Conservation (phyloP, 352 stramenopile species). For the Phytophthora lateralis region DNA sequence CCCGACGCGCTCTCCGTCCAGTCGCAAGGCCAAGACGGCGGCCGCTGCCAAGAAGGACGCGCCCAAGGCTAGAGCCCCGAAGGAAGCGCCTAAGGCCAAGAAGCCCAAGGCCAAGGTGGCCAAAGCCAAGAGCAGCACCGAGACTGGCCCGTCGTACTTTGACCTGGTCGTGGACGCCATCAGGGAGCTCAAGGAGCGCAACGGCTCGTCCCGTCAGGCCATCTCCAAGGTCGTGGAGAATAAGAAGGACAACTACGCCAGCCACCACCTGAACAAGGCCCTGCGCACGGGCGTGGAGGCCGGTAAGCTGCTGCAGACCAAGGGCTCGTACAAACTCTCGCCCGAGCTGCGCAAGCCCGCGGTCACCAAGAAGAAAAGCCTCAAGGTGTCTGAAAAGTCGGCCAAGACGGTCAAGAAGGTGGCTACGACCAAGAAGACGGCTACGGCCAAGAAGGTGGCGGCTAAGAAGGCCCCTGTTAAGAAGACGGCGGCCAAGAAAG, state of each 20-base stretch:
- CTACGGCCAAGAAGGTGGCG: constrained; percentile 49
- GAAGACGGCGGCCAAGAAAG: constrained; percentile 73
- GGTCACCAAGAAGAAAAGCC: constrained; percentile 59
- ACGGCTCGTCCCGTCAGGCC: constrained; percentile 89
- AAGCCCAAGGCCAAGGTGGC: constrained; percentile 43
- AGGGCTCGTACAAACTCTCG: constrained; percentile 86
- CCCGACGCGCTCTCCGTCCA: constrained; percentile 55
- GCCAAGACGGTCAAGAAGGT: constrained; percentile 55
- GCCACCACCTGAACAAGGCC: constrained; percentile 88
- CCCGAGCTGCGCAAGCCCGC: constrained; percentile 69
- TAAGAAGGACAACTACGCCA: constrained; percentile 85
- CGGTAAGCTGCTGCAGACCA: constrained; percentile 89
- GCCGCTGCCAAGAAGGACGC: constrained; percentile 33
- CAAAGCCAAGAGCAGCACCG: constrained; percentile 40
- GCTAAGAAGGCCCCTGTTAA: constrained; percentile 66
- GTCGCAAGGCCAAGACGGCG: constrained; percentile 70
- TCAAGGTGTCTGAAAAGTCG: constrained; percentile 65
- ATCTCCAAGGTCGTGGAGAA: constrained; percentile 91
- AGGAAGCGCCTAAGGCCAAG: background rate
- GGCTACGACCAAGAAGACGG: constrained; percentile 64
- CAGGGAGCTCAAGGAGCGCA: constrained; percentile 92
- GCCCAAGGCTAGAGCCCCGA: background rate
- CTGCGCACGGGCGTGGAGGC: constrained; percentile 88
- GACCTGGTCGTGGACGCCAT: constrained; percentile 92
- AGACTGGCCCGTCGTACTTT: constrained; percentile 80